Evolutionary conservation across 176 grass and related monocot genomes (phyloP).

Genomic region (Oryza meridionalis): DNA sequence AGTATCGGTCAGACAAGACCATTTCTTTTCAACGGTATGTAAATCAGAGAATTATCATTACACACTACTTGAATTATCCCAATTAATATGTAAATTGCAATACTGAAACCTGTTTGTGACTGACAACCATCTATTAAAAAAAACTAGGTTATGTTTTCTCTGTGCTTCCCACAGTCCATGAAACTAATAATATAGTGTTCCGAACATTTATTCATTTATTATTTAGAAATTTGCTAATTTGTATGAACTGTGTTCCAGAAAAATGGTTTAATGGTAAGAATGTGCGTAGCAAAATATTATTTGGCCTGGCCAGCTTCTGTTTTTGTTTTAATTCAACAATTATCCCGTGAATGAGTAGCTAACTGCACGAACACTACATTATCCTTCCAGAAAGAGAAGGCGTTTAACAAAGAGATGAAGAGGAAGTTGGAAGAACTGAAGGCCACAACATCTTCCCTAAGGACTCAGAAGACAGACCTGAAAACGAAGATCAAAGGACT

Average conservation of each 20-base stretch:
- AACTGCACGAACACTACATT: slow-evolving; percentile 5
- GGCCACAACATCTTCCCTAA: slow-evolving; percentile 65
- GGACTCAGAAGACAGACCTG: slow-evolving; percentile 67
- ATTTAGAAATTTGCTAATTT: not conserved
- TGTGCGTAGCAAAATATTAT: not conserved
- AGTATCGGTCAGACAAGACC: not conserved
- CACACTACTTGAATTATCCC: not conserved
- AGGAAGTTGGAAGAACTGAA: slow-evolving; percentile 70
- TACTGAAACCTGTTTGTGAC: not conserved
- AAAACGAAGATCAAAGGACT: slow-evolving; percentile 71
- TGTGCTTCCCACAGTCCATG: not conserved
- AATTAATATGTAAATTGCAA: not conserved
- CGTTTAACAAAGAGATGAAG: slow-evolving; percentile 57
- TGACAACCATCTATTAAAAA: not conserved
- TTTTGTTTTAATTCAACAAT: not conserved
- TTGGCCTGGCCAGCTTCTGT: not conserved
- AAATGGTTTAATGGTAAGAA: not conserved
- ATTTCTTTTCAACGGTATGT: not conserved
- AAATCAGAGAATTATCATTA: not conserved
- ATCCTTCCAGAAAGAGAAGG: slow-evolving; percentile 82
- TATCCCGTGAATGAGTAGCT: not conserved
- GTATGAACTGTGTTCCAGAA: not conserved
- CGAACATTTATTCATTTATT: not conserved
- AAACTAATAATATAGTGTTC: not conserved
- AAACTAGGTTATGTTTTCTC: not conserved